These are phyloP conservation scores for Limnomonas spitsbergensis DNA, from an alignment of 139 green algal genomes.

Conservation along the genomic window DNA sequence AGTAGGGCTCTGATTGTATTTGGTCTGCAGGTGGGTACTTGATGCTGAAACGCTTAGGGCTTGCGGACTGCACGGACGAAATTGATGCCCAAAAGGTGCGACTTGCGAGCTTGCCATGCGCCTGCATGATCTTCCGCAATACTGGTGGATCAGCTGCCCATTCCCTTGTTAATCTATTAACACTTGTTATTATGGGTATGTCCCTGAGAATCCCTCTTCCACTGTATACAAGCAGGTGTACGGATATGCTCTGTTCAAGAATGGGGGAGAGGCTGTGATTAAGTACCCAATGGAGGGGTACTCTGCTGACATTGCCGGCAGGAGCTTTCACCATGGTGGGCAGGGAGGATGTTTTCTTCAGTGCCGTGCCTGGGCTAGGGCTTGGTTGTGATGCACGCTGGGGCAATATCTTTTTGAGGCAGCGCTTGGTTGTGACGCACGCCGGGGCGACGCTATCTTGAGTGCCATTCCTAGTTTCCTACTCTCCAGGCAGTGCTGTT, in stretches of 20 bases:
- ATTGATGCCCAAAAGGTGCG: constrained; percentile 88
- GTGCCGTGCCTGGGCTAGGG: no score
- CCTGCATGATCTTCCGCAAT: not conserved
- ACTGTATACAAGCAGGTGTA: constrained; percentile 85
- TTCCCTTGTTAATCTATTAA: no score
- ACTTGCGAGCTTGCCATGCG: no score
- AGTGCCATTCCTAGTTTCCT: no score
- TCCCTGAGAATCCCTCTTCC: no score
- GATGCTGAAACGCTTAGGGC: constrained; percentile 85
- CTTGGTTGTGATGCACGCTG: not conserved
- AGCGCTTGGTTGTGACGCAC: no score
- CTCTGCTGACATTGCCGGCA: constrained; percentile 74
- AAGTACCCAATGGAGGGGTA: constrained; percentile 81
- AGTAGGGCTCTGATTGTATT: not conserved
- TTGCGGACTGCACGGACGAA: constrained; percentile 72
- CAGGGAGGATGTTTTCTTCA: no score
- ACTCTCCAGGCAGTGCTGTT: no score
- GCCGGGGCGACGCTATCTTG: no score
- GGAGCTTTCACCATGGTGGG: constrained; percentile 90
- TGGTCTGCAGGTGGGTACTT: constrained; percentile 75
- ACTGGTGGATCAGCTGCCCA: no score
- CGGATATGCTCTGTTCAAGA: constrained; percentile 94
- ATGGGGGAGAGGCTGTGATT: constrained; percentile 68
- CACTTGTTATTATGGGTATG: no score
- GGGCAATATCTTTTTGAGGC: no score